phyloP scores from a whole-genome alignment of 1,284 basidiomycete species.

The Trichosporon asahii region DNA sequence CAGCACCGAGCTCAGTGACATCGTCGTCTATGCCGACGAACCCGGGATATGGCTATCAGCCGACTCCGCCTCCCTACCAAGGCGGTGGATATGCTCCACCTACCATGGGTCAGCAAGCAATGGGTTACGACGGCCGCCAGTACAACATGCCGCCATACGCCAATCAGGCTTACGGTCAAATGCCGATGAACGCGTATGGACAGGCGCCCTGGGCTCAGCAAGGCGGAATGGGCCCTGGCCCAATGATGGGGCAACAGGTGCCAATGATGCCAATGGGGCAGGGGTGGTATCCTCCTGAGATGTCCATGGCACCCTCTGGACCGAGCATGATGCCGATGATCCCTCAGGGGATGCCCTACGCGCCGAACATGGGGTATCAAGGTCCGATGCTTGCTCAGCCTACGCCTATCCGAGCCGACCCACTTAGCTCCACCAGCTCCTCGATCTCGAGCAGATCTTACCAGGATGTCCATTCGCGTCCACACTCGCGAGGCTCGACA shows the following conservation, averaged over 20 bases:
- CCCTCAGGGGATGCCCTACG: conserved; percentile 38
- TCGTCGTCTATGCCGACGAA: not conserved
- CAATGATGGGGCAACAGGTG: conserved; percentile 12
- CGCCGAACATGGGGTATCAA: conserved; percentile 18
- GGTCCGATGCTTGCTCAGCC: conserved; percentile 34
- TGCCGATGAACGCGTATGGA: conserved; percentile 16
- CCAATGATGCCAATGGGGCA: conserved; percentile 18
- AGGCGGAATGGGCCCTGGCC: not conserved
- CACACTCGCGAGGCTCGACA: conserved; percentile 47
- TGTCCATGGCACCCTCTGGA: conserved; percentile 19
- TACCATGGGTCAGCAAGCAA: not conserved
- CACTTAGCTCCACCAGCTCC: conserved; percentile 41
- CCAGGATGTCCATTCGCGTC: conserved; percentile 42
- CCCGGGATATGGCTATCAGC: not conserved
- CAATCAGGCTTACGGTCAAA: conserved; percentile 12
- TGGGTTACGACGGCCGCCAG: not conserved
- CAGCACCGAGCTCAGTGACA: not conserved
- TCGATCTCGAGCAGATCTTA: conserved; percentile 46
- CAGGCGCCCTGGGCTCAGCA: conserved; percentile 13
- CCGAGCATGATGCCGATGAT: conserved; percentile 40
- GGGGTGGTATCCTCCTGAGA: conserved; percentile 27
- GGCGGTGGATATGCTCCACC: not conserved
- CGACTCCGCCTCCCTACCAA: not conserved
- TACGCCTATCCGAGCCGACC: conserved; percentile 39
- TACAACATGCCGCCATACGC: conserved; percentile 5